A percentile compares a stretch with the other conserved stretches of the same genome.
These are phyloP conservation scores for Thecaphora thlaspeos DNA, from an alignment of 1,284 basidiomycete genomes.

Conservation along the genomic window DNA sequence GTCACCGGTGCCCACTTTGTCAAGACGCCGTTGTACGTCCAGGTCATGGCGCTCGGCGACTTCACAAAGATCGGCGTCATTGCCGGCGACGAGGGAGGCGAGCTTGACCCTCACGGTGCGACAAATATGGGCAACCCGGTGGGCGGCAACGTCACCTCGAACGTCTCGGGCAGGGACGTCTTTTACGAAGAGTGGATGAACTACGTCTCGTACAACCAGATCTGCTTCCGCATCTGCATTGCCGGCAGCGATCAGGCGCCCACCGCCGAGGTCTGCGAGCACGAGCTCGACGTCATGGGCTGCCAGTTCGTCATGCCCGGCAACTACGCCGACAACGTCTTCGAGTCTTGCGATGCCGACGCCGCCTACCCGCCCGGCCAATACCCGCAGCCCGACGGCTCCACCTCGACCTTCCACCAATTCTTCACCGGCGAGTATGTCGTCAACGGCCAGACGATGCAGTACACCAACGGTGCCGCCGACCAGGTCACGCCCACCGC, in stretches of 20 bases:
- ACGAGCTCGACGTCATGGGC: conserved; percentile 53
- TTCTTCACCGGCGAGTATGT: conserved; percentile 44
- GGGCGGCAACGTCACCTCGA: conserved; percentile 63
- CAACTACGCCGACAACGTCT: conserved; percentile 44
- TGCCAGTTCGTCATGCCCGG: conserved; percentile 59
- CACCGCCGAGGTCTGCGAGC: conserved; percentile 46
- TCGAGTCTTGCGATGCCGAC: conserved; percentile 54
- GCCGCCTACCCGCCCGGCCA: conserved; percentile 53
- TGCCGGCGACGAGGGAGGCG: conserved; percentile 45
- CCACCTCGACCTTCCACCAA: conserved; percentile 51
- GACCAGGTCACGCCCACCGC: conserved; percentile 41
- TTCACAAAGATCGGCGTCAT: conserved; percentile 52
- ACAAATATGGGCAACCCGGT: conserved; percentile 61
- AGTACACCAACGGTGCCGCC: conserved; percentile 46
- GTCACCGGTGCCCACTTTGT: conserved; percentile 53
- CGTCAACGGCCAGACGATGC: conserved; percentile 24
- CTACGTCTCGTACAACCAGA: conserved; percentile 48
- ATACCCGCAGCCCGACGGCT: conserved; percentile 33
- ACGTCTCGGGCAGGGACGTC: conserved; percentile 61
- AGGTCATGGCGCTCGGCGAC: conserved; percentile 60
- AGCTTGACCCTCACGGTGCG: conserved; percentile 56
- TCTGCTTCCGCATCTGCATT: conserved; percentile 55
- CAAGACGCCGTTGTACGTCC: conserved; percentile 58
- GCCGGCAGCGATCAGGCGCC: conserved; percentile 39
- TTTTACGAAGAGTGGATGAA: conserved; percentile 63